Evolutionary conservation across 805 yeast species (phyloP).

Genomic region (Suhomyces sp.): DNA sequence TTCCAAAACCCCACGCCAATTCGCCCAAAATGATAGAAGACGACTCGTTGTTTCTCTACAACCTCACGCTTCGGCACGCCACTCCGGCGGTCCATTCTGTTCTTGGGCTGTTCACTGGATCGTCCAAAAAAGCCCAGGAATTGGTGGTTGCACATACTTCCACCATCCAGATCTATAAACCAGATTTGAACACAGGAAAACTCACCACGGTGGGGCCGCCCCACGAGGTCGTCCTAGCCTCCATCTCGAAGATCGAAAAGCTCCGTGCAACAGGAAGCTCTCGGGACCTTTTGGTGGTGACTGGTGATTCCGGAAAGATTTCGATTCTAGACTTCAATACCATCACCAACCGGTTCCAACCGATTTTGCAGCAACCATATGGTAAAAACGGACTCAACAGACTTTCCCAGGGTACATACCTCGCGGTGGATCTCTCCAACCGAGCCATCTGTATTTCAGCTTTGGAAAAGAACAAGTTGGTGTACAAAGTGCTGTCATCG

Average conservation of each 20-base stretch:
- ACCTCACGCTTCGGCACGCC: conserved; percentile 68
- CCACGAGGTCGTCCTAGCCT: conserved; percentile 44
- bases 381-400: conserved; percentile 75
- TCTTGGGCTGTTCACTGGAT: conserved; percentile 66
- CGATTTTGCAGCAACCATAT: conserved; percentile 61
- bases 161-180: conserved; percentile 51
- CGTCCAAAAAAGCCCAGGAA: conserved; percentile 52
- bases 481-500: conserved; percentile 58
- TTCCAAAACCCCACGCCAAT: too few relatives aligned
- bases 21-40: conserved; percentile 10
- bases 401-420: conserved; percentile 69
- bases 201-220: conserved; percentile 41
- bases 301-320: conserved; percentile 80
- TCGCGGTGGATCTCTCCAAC: conserved; percentile 68
- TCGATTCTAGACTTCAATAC: conserved; percentile 49
- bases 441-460: conserved; percentile 72
- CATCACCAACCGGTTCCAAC: conserved; percentile 39
- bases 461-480: conserved; percentile 70
- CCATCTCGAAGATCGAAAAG: conserved; percentile 51
- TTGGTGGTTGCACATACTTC: conserved; percentile 59
- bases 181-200: conserved; percentile 57
- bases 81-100: conserved; percentile 52
- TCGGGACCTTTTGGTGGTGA: conserved; percentile 59
- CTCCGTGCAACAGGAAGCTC: conserved; percentile 54
- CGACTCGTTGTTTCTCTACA: conserved; percentile 55